These are phyloP conservation scores for Fimicolochytrium jonesii DNA, from an alignment of 192 early-diverging fungal genomes.

Conservation along the genomic window DNA sequence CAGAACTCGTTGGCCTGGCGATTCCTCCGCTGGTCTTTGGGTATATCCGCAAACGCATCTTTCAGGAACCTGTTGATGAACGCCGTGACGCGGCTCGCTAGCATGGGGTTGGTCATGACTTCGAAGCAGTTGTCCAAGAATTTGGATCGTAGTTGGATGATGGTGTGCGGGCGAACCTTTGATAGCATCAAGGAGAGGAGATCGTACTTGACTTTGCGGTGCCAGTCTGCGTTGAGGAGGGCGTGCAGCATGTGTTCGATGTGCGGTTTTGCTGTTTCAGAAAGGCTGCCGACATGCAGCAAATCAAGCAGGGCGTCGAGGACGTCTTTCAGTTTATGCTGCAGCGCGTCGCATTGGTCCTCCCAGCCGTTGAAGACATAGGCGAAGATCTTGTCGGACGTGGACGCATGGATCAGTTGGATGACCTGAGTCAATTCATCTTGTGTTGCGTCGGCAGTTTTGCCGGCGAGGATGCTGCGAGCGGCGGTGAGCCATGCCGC, in stretches of 20 bases:
- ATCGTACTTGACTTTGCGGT: constrained; percentile 77
- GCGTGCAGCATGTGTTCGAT: constrained; percentile 57
- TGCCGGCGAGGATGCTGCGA: neutral
- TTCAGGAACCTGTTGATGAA: constrained; percentile 25
- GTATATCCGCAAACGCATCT: neutral
- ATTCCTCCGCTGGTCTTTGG: no score
- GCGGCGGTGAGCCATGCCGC: constrained; percentile 21
- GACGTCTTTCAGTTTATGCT: constrained; percentile 55
- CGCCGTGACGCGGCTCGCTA: constrained; percentile 17
- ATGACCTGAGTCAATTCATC: neutral
- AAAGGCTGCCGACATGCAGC: constrained; percentile 18
- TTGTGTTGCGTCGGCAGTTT: neutral
- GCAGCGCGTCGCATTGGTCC: constrained; percentile 78
- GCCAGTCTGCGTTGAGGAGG: constrained; percentile 72
- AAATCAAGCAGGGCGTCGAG: constrained; percentile 69
- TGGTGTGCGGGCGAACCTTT: constrained; percentile 46
- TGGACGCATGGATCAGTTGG: no score
- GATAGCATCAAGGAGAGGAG: constrained; percentile 62
- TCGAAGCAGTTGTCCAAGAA: constrained; percentile 58
- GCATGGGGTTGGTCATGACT: constrained; percentile 38
- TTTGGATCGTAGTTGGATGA: constrained; percentile 58
- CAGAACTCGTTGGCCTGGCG: constrained; percentile 26
- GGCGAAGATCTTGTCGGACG: constrained; percentile 56
- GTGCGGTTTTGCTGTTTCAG: neutral
- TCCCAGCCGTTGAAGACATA: constrained; percentile 83